These are phyloP conservation scores for Cryptococcus sp. DNA, from an alignment of 1,284 basidiomycete species.

Conservation along the genomic window DNA sequence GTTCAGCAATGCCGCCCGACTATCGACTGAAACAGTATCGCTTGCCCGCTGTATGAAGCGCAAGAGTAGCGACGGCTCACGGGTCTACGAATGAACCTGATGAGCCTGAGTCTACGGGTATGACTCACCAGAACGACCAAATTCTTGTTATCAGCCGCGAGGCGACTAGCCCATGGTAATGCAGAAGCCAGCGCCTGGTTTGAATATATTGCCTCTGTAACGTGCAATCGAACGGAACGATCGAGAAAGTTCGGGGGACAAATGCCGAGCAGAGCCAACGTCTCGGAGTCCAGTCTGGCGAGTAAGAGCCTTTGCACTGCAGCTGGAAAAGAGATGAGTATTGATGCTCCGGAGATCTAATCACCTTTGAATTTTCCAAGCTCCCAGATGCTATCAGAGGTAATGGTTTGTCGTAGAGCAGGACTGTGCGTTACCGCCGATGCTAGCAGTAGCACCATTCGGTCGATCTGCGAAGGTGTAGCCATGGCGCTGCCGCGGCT, in stretches of 20 bases:
- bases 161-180: slow-evolving; percentile 4
- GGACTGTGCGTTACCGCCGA: not conserved
- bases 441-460: too few relatives aligned
- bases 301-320: not conserved
- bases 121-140: slow-evolving; percentile 6
- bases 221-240: not conserved
- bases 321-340: slow-evolving; percentile 2
- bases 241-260: slow-evolving; percentile 7
- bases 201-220: not conserved
- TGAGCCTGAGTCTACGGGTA: not conserved
- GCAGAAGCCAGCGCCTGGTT: not conserved
- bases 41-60: too few relatives aligned
- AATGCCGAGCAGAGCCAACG: slow-evolving; percentile 5
- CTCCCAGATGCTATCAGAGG: slow-evolving; percentile 12
- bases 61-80: too few relatives aligned
- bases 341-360: not conserved
- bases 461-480: too few relatives aligned
- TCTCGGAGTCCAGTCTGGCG: not conserved
- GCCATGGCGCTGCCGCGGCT: too few relatives aligned
- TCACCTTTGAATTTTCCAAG: slow-evolving; percentile 12
- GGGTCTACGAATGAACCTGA: too few relatives aligned
- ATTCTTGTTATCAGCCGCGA: slow-evolving; percentile 4
- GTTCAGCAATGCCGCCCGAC: too few relatives aligned
- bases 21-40: too few relatives aligned
- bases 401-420: not conserved